Base-by-base conservation (phyloP, 2,329 filamentous ascomycete genomes). In the Xylaria sp. region DNA sequence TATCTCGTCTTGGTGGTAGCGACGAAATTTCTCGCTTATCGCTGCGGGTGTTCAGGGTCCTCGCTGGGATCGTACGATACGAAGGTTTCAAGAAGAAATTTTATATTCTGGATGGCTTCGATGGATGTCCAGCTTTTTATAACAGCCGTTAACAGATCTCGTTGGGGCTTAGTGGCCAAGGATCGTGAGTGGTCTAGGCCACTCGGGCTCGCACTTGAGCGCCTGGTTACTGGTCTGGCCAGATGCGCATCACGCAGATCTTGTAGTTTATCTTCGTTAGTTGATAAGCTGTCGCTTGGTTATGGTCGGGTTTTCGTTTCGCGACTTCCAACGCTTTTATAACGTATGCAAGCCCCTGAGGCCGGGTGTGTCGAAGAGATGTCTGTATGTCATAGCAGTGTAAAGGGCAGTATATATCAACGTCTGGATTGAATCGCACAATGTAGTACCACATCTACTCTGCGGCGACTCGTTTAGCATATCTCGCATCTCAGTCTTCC, bases 111-210 rank as follows among this genome's bases (percentile, higher is more conserved):
- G 66, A 55, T 61, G 63, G 61, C 23, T 25, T 60, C 23, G 52
- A 61, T 67, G 67, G 64, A 63, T 48, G 67, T 63, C 50, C 37
- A 50, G 39, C 60, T n/a, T 63, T 70, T 65, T 68, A 70, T 70
- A 70, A 44, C 39, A 48, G 39, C 44, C 46, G 59, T 34, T 8
- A 25, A 25, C 31, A 31, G 20, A 37, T 58, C 63, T 69, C 9
- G n/a, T 61, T 61, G 41, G 34, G 57, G 68, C 37, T 65, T 70
- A 67, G 65, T 23, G 65, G 65, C 61, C 61, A 65, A 51, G 65
- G 44, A 62, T 60, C 55, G 25, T 65, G 61, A 55, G 18, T 41
- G 68, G 65, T 64, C 68, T 63, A 70, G 68, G 61, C 68, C 64
- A 52, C 20, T 28, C 12, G 52, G 51, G 62, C 31, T 50, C 20